Evolutionary conservation across 805 yeast genomes (phyloP).

Genomic region (Cyberlindnera maritima): DNA sequence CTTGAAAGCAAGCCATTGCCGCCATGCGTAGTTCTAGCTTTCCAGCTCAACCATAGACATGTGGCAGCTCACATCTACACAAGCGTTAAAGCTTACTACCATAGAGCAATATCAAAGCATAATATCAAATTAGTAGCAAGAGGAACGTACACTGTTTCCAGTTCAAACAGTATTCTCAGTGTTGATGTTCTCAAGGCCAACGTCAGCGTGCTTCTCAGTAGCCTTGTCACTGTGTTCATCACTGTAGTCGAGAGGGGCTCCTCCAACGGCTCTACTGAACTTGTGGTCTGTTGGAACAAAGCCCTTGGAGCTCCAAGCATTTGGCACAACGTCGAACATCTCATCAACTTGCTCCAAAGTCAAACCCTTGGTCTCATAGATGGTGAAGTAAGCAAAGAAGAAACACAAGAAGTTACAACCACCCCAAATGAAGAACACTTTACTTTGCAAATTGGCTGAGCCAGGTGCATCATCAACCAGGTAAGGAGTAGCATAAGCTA

Average conservation of each 20-base stretch:
- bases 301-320: slow-evolving; percentile 33
- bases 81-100: too few relatives aligned
- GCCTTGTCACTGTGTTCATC: slow-evolving; percentile 1
- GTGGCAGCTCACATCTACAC: too few relatives aligned
- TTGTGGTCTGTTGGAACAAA: slow-evolving; percentile 35
- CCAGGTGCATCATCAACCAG: slow-evolving; percentile 63
- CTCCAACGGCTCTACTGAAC: slow-evolving; percentile 23
- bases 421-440: slow-evolving; percentile 77
- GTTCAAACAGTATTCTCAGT: slow-evolving; percentile 7
- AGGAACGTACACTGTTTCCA: too few relatives aligned
- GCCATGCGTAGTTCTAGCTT: too few relatives aligned
- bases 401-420: slow-evolving; percentile 56
- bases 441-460: slow-evolving; percentile 58
- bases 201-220: slow-evolving; percentile 4
- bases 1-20: too few relatives aligned
- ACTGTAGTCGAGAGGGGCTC: slow-evolving; percentile 1
- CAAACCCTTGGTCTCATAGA: slow-evolving; percentile 66
- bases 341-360: slow-evolving; percentile 67
- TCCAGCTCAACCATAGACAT: too few relatives aligned
- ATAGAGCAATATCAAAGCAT: too few relatives aligned
- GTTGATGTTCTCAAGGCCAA: slow-evolving; percentile 5
- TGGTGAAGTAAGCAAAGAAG: slow-evolving; percentile 53
- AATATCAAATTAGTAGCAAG: neutral
- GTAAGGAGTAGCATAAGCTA: slow-evolving; percentile 76
- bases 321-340: slow-evolving; percentile 40